phyloP scores from a whole-genome alignment of 768 basidiomycete genomes.

The Russula ochroleuca region DNA sequence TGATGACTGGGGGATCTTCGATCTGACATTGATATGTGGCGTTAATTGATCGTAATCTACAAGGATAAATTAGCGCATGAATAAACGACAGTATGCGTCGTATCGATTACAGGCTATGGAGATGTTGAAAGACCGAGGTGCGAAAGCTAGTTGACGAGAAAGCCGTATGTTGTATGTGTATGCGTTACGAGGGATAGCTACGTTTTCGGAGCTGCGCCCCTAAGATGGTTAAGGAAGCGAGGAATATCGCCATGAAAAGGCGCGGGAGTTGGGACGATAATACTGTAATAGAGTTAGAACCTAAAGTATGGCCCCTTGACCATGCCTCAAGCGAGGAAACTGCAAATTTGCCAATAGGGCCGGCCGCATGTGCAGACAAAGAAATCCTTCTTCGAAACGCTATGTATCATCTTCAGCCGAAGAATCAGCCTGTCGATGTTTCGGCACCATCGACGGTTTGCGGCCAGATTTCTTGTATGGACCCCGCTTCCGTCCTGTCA shows the following conservation, averaged over 20 bases:
- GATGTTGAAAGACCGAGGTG: neutral
- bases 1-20: conserved; percentile 42
- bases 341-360: neutral
- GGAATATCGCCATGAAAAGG: neutral
- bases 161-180: neutral
- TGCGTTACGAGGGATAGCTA: neutral
- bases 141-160: neutral
- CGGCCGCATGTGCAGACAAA: neutral
- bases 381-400: neutral
- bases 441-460: neutral
- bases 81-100: neutral
- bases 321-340: neutral
- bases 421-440: neutral
- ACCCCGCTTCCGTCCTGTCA: conserved; percentile 3
- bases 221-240: neutral
- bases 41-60: neutral
- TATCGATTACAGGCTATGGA: neutral
- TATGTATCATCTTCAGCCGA: neutral
- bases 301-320: neutral
- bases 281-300: neutral
- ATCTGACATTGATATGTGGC: conserved; percentile 5
- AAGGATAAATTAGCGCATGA: neutral
- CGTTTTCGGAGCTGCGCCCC: neutral
- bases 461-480: conserved; percentile 11
- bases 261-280: neutral